phyloP scores from a whole-genome alignment of 345 rosid species.

The Eucalyptus curtisii region DNA sequence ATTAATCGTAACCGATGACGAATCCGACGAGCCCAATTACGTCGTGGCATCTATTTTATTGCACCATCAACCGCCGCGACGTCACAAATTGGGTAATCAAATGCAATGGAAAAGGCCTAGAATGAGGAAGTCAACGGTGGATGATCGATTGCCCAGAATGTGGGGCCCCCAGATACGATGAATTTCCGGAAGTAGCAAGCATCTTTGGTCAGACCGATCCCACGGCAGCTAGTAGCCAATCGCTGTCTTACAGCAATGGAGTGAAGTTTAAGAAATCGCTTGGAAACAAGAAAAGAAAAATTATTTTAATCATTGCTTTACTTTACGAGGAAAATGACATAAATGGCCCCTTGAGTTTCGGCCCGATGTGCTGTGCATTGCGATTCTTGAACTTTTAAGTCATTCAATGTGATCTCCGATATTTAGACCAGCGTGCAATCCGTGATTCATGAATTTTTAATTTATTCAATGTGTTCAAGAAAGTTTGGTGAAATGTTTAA shows the following conservation, averaged over 20 bases:
- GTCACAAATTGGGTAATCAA: background rate
- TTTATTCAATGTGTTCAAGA: too few species aligned
- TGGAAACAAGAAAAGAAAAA: background rate
- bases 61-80: background rate
- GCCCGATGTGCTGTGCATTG: fast-evolving
- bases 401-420: fast-evolving
- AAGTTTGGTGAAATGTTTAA: too few species aligned
- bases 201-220: background rate
- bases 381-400: too few species aligned
- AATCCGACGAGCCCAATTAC: background rate
- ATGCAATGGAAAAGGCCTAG: background rate
- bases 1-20: background rate
- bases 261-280: background rate
- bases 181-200: background rate
- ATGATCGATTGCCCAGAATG: background rate
- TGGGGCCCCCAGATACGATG: background rate
- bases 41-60: background rate
- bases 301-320: background rate
- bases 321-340: background rate
- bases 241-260: background rate
- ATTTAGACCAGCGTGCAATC: fast-evolving
- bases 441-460: background rate
- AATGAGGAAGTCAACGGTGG: background rate
- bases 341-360: background rate
- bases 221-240: background rate